Percentiles rank a stretch among this genome's conserved stretches.
Evolutionary conservation across 306 rosid genomes (phyloP).

Genomic region (Coriaria nepalensis): DNA sequence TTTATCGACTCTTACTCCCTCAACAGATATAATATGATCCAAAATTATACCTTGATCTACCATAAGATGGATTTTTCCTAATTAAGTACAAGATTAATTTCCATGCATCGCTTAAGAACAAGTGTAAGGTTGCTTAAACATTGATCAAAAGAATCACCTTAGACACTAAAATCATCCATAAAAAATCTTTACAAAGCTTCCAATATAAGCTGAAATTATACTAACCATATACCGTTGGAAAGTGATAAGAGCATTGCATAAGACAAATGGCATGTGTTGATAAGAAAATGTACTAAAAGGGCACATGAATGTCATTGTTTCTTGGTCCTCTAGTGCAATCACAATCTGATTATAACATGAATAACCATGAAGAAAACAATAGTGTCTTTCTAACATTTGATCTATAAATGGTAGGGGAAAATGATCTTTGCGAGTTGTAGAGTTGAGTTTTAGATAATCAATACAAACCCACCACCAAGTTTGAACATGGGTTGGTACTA

Average conservation of each 20-base stretch:
- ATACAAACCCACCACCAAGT: background rate
- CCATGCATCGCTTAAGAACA: background rate
- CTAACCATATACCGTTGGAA: background rate
- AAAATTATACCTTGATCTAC: background rate
- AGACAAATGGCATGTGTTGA: background rate
- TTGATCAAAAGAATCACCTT: background rate
- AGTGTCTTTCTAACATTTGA: background rate
- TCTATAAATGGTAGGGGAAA: background rate
- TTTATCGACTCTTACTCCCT: background rate
- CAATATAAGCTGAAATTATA: background rate
- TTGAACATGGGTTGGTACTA: background rate
- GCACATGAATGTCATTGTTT: background rate
- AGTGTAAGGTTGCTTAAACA: background rate
- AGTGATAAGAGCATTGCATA: background rate
- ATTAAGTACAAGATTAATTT: constrained; percentile 1
- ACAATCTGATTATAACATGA: background rate
- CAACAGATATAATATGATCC: background rate
- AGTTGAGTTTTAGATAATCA: background rate
- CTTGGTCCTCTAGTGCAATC: background rate
- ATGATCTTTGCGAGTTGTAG: constrained; percentile 1
- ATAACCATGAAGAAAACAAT: background rate
- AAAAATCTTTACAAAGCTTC: background rate
- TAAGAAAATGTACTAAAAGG: background rate
- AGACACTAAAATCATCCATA: background rate
- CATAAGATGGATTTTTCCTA: constrained; percentile 3